These are phyloP conservation scores for Podospora comata DNA, from an alignment of 495 filamentous ascomycete genomes.

Conservation along the genomic window DNA sequence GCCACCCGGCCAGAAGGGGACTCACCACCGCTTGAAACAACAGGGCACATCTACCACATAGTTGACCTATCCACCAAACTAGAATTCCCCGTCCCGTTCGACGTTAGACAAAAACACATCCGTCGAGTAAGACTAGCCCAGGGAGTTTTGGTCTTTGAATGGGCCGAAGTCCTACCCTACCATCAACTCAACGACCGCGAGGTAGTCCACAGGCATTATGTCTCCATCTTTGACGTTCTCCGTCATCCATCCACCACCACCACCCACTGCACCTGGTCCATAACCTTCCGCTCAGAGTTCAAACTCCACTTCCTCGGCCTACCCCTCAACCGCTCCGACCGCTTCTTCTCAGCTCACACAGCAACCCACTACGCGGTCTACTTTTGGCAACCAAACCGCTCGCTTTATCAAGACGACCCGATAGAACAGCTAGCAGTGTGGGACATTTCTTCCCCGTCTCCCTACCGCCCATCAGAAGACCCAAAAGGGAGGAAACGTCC, in stretches of 20 bases:
- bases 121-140: constrained; percentile 57
- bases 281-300: constrained; percentile 63
- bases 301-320: constrained; percentile 63
- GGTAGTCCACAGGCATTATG: constrained; percentile 61
- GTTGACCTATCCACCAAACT: constrained; percentile 52
- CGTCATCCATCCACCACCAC: constrained; percentile 17
- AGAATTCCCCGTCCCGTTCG: constrained; percentile 53
- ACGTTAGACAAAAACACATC: constrained; percentile 51
- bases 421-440: constrained; percentile 63
- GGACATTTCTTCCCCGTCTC: constrained; percentile 58
- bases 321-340: constrained; percentile 56
- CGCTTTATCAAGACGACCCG: constrained; percentile 57
- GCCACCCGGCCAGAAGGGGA: constrained; percentile 26
- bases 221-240: constrained; percentile 57
- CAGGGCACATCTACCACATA: constrained; percentile 45
- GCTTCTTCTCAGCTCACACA: constrained; percentile 64
- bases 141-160: constrained; percentile 59
- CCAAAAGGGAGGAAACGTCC: constrained; percentile 44
- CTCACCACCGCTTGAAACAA: constrained; percentile 13
- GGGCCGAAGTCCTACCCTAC: constrained; percentile 59
- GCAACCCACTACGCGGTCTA: constrained; percentile 63
- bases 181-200: constrained; percentile 58
- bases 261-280: constrained; percentile 37
- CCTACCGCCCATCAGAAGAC: constrained; percentile 56
- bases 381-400: constrained; percentile 62